A percentile compares a stretch with the other conserved stretches of the same genome.
Conservation (phyloP, 2,329 filamentous ascomycete genomes). For the Metarhizium sp. region DNA sequence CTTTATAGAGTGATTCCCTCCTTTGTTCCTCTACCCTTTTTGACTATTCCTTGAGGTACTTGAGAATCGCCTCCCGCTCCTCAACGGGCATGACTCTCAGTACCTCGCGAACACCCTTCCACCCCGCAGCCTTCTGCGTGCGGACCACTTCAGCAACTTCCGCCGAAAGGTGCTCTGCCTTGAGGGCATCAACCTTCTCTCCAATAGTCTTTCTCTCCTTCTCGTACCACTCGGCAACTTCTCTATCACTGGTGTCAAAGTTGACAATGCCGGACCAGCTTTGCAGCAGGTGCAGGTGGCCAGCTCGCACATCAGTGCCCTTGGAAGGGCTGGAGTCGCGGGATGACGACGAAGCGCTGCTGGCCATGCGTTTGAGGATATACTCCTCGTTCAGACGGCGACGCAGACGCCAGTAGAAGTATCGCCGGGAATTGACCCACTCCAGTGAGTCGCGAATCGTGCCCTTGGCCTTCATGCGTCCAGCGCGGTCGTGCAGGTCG, state of each 20-base stretch:
- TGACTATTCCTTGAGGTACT: conserved; percentile 38
- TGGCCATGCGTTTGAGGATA: conserved; percentile 80
- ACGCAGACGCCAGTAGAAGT: conserved; percentile 99
- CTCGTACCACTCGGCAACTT: conserved; percentile 92
- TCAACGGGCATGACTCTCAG: conserved; percentile 77
- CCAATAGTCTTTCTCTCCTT: conserved; percentile 78
- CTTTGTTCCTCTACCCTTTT: neutral
- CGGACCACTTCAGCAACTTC: conserved; percentile 37
- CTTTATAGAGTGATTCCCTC: neutral
- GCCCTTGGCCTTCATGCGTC: conserved; percentile 97
- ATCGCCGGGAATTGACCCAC: conserved; percentile 84
- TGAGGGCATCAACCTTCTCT: conserved; percentile 76
- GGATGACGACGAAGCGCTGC: conserved; percentile 24
- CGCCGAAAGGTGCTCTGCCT: conserved; percentile 56
- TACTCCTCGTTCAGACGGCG: conserved; percentile 95
- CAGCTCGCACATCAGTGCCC: conserved; percentile 46
- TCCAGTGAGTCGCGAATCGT: conserved; percentile 75
- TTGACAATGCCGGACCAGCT: conserved; percentile 74
- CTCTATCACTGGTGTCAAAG: conserved; percentile 70
- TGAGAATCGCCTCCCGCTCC: conserved; percentile 77
- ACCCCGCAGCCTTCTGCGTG: conserved; percentile 51
- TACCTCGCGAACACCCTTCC: conserved; percentile 81
- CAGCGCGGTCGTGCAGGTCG: conserved; percentile 91
- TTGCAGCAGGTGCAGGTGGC: conserved; percentile 65
- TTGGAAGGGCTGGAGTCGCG: conserved; percentile 26